Evolutionary conservation across 2,329 filamentous ascomycete species (phyloP).

Genomic region (Acarospora socialis): DNA sequence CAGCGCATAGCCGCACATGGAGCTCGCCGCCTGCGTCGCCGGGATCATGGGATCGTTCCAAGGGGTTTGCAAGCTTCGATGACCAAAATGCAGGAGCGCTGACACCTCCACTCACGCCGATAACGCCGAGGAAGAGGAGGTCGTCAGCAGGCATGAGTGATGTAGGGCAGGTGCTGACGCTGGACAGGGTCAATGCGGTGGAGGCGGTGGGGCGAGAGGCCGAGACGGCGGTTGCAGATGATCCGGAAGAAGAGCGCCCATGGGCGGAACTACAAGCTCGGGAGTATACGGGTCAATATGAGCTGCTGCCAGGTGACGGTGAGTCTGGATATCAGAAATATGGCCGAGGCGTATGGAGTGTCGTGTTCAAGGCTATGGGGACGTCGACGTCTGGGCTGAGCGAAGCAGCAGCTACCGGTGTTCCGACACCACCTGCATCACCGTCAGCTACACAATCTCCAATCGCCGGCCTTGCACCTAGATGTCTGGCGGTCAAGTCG

Average conservation of each 20-base stretch:
- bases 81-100: too few relatives aligned
- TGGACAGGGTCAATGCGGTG: too few relatives aligned
- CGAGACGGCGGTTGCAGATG: conserved; percentile 2
- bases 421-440: conserved; percentile 23
- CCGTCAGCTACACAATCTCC: conserved; percentile 10
- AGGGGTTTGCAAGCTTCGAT: too few relatives aligned
- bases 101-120: conserved; percentile 6
- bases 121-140: neutral
- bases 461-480: conserved; percentile 8
- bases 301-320: neutral
- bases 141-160: conserved; percentile 4
- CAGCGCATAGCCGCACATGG: too few relatives aligned
- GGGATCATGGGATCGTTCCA: too few relatives aligned
- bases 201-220: conserved; percentile 1
- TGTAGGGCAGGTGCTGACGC: neutral
- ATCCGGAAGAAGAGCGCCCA: neutral
- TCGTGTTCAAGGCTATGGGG: conserved; percentile 29
- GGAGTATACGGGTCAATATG: conserved; percentile 7
- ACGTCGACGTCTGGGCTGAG: too few relatives aligned
- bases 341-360: conserved; percentile 34
- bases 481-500: conserved; percentile 31
- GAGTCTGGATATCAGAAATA: conserved; percentile 20
- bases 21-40: too few relatives aligned
- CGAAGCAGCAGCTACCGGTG: conserved; percentile 13
- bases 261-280: conserved; percentile 2